A percentile compares a stretch with the other conserved stretches of the same genome.
Evolutionary conservation across 2,329 filamentous ascomycete species (phyloP).

Genomic region (Coniella vitis): DNA sequence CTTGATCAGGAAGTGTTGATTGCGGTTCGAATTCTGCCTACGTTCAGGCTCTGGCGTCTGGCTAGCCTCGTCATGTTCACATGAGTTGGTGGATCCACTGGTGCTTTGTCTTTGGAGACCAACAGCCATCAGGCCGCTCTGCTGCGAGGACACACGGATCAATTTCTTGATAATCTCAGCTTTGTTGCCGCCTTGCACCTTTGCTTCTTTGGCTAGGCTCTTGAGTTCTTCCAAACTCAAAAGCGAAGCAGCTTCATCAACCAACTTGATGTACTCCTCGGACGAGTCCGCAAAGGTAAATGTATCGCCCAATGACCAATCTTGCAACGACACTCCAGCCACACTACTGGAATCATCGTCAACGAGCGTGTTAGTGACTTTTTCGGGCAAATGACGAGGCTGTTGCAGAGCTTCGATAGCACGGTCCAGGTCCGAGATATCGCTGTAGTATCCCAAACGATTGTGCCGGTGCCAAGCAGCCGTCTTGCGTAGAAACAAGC

Average conservation of each 20-base stretch:
- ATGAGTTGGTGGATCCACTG: slow-evolving; percentile 44
- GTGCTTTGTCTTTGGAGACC: slow-evolving; percentile 60
- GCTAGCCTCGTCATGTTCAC: slow-evolving; percentile 31
- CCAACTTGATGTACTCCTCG: slow-evolving; percentile 61
- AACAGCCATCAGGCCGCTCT: slow-evolving; percentile 66
- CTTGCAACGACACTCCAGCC: slow-evolving; percentile 32
- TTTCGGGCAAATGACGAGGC: slow-evolving; percentile 45
- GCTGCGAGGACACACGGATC: slow-evolving; percentile 64
- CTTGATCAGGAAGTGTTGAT: slow-evolving; percentile 68
- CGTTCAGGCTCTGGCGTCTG: slow-evolving; percentile 22
- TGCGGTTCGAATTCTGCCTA: slow-evolving; percentile 51
- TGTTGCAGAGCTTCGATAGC: slow-evolving; percentile 62
- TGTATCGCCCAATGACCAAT: slow-evolving; percentile 39
- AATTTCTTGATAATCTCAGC: slow-evolving; percentile 69
- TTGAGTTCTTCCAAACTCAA: slow-evolving; percentile 87
- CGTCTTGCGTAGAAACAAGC: slow-evolving; percentile 86
- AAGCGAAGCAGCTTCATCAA: slow-evolving; percentile 78
- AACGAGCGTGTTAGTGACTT: slow-evolving; percentile 12
- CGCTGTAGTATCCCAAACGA: slow-evolving; percentile 71
- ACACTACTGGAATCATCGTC: slow-evolving; percentile 17
- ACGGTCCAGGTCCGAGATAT: slow-evolving; percentile 66
- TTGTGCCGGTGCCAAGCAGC: slow-evolving; percentile 82
- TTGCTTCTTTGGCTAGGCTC: slow-evolving; percentile 73
- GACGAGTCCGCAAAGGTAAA: slow-evolving; percentile 81
- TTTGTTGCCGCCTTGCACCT: slow-evolving; percentile 84